phyloP scores from a whole-genome alignment of 495 filamentous ascomycete species.

The Podospora conica region DNA sequence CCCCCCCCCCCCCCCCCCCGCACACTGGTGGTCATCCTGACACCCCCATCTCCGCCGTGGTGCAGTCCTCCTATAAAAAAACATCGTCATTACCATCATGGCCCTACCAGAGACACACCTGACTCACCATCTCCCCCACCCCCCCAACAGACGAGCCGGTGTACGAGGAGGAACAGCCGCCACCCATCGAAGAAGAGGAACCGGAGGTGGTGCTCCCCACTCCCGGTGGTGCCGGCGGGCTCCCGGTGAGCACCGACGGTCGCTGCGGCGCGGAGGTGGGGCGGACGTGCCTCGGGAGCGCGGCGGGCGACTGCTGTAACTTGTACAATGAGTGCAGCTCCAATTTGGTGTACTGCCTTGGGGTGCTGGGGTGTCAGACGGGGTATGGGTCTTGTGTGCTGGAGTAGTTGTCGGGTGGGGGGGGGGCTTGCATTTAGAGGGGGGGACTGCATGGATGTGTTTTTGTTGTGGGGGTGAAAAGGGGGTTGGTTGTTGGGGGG shows the following conservation, averaged over 20 bases:
- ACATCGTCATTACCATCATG: too few species aligned
- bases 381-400: slow-evolving; percentile 24
- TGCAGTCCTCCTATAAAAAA: neutral
- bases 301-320: slow-evolving; percentile 37
- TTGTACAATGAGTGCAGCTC: slow-evolving; percentile 24
- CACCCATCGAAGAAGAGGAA: neutral
- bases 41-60: neutral
- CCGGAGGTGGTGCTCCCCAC: neutral
- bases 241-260: slow-evolving; percentile 18
- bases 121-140: neutral
- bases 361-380: slow-evolving; percentile 24
- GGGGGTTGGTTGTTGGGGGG: neutral
- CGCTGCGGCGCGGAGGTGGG: slow-evolving; percentile 16
- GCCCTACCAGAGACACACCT: neutral
- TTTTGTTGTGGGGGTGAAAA: neutral
- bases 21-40: neutral
- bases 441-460: neutral
- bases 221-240: neutral
- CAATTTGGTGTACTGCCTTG: slow-evolving; percentile 21
- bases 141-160: neutral
- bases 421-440: neutral
- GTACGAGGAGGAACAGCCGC: neutral
- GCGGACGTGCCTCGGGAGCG: slow-evolving; percentile 32
- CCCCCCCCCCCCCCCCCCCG: neutral
- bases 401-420: too few species aligned